Evolutionary conservation across 495 filamentous ascomycete species (phyloP).

Genomic region (Umbilicaria muhlenbergii): DNA sequence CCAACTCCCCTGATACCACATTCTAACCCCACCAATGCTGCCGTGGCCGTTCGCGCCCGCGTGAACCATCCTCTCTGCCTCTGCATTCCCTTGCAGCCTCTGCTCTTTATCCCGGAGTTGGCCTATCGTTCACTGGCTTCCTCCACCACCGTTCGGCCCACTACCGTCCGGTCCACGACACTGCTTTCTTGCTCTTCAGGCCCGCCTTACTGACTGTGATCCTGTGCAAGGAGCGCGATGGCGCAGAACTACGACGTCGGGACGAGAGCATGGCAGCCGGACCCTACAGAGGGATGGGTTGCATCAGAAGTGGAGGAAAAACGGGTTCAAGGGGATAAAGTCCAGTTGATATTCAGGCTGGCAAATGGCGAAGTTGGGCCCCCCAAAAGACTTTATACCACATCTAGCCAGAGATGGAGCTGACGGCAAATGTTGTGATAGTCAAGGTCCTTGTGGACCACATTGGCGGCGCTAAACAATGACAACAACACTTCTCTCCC

Average conservation of each 20-base stretch:
- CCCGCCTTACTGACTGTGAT: constrained; percentile 1
- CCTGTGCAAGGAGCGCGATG: constrained; percentile 33
- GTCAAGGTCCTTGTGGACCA: constrained; percentile 71
- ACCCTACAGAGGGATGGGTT: constrained; percentile 89
- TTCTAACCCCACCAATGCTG: no score
- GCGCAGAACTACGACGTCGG: constrained; percentile 95
- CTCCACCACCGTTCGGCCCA: no score
- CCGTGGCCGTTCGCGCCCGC: no score
- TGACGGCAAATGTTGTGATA: constrained; percentile 19
- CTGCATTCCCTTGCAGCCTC: no score
- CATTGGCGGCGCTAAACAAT: constrained; percentile 59
- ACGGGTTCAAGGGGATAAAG: constrained; percentile 67
- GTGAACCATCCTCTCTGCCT: no score
- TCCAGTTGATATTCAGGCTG: constrained; percentile 68
- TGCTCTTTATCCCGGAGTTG: no score
- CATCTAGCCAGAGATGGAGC: constrained; percentile 7
- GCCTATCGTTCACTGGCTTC: no score
- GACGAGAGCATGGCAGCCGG: constrained; percentile 95
- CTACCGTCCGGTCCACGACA: not conserved
- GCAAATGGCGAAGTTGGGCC: constrained; percentile 79
- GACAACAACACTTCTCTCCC: constrained; percentile 58
- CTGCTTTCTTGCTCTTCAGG: constrained; percentile 7
- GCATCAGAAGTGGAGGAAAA: constrained; percentile 90
- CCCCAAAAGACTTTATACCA: constrained; percentile 1
- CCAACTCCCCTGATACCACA: no score